Evolutionary conservation across 2,329 filamentous ascomycete species (phyloP).

Genomic region (Alternaria tenuissima): DNA sequence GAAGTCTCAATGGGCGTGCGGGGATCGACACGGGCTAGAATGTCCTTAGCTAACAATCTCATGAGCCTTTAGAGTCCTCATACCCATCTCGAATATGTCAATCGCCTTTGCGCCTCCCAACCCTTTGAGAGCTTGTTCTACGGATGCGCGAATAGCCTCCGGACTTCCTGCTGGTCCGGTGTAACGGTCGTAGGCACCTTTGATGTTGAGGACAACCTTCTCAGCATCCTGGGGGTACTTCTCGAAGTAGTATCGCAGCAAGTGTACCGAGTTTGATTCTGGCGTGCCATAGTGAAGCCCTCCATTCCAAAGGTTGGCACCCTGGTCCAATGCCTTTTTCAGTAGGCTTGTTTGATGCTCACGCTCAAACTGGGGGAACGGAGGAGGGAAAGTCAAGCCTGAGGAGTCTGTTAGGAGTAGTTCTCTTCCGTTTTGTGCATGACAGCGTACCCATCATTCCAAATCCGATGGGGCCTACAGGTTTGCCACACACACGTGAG

Average conservation of each 20-base stretch:
- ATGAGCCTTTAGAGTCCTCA: background rate
- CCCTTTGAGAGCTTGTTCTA: background rate
- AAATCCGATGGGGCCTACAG: conserved; percentile 10
- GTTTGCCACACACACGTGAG: background rate
- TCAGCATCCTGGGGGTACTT: conserved; percentile 56
- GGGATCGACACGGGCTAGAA: background rate
- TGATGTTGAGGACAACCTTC: conserved; percentile 52
- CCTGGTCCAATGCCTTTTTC: conserved; percentile 42
- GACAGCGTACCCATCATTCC: conserved; percentile 7
- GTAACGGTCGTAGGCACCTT: background rate
- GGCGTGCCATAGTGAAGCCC: conserved; percentile 52
- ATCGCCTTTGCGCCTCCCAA: background rate
- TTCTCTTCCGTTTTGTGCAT: background rate
- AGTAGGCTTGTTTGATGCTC: conserved; percentile 48
- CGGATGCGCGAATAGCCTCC: background rate
- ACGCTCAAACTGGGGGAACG: background rate
- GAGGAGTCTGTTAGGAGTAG: background rate
- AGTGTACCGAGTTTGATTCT: conserved; percentile 52
- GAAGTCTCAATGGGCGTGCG: conserved; percentile 48
- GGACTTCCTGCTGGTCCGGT: background rate
- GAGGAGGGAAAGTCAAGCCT: background rate
- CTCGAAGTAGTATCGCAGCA: conserved; percentile 57
- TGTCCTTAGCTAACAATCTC: background rate
- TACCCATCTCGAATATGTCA: background rate
- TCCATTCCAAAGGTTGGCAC: conserved; percentile 57